Evolutionary conservation across 805 yeast species (phyloP), one percentile per base, ranked within the genome.

Genomic region (Wickerhamiella slavikovae): DNA sequence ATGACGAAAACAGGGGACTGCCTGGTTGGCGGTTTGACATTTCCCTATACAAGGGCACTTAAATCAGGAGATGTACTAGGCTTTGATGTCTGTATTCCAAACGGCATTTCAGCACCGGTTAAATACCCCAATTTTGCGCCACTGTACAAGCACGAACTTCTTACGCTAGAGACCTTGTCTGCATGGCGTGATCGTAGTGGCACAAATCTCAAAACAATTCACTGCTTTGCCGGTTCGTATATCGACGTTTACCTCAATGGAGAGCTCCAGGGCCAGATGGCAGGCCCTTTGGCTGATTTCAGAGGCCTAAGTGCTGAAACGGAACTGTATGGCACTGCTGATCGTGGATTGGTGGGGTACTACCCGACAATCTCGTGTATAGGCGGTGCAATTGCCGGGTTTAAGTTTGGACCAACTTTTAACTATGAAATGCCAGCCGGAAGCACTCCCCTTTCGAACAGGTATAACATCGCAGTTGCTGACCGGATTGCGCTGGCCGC

Each of bases 281-380:
- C 76, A 44, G 65, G 66, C 34, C 65, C 70, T 19, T 48, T 85
- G 23, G 69, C 67, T 37, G 74, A 80, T 16, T 83, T 79, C 43
- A n/a, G n/a, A n/a, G n/a, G n/a, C n/a, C n/a, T n/a, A n/a, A n/a
- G n/a, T n/a, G n/a, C n/a, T n/a, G n/a, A n/a, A n/a, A n/a, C n/a
- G n/a, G n/a, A n/a, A n/a, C 49, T 76, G 28, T 55, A 36, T 33
- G 45, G 43, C 22, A 28, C 41, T 2, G 33, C 43, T 8, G 91
- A 89, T 47, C 94, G 89, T 46, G 93, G 93, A 1, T 56, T 68
- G 25, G 52, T 80, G 31, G 98, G 96, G 0, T 89, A 89, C 47
- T 89, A 71, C 51, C 96, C 98, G 1, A 78, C 82, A 56, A 60
- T 79, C 20, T 76, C 93, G 31, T 76, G 75, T 16, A 89, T 68